phyloP scores from a whole-genome alignment of 768 basidiomycete species.

The Galerina marginata region DNA sequence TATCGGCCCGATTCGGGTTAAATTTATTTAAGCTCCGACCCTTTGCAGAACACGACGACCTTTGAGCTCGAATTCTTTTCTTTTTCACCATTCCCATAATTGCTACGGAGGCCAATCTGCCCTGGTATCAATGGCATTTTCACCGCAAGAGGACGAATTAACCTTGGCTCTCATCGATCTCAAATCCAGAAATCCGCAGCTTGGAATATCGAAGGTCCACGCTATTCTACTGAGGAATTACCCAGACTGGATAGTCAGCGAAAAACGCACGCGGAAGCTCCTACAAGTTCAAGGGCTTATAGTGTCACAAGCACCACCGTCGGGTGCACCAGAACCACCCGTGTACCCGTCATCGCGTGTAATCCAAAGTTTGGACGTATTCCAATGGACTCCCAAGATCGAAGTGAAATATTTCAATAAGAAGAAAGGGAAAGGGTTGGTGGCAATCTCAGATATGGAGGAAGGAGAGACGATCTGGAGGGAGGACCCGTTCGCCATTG shows the following conservation, averaged over 20 bases:
- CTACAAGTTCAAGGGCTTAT: constrained; percentile 64
- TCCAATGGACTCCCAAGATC: constrained; percentile 66
- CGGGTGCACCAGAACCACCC: constrained; percentile 20
- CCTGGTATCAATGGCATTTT: constrained; percentile 7
- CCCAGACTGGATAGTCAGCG: constrained; percentile 80
- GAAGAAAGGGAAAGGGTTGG: constrained; percentile 82
- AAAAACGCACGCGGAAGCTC: constrained; percentile 79
- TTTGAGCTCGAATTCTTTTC: too few species aligned
- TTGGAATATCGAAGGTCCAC: constrained; percentile 79
- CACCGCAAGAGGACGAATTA: constrained; percentile 72
- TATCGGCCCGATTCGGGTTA: too few species aligned
- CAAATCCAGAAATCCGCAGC: constrained; percentile 58
- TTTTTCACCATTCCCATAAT: too few species aligned
- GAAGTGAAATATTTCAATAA: constrained; percentile 70
- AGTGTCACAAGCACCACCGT: constrained; percentile 25
- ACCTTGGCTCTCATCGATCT: constrained; percentile 57
- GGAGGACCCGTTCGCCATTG: constrained; percentile 81
- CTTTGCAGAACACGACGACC: too few species aligned
- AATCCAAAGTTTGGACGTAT: constrained; percentile 65
- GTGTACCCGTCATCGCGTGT: constrained; percentile 67
- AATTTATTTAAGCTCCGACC: too few species aligned
- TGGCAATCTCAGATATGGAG: constrained; percentile 68
- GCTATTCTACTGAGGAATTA: constrained; percentile 60
- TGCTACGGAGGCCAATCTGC: too few species aligned
- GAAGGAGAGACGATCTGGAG: constrained; percentile 84